Evolutionary conservation across 768 basidiomycete genomes (phyloP).

Genomic region (Leccinum boreale): DNA sequence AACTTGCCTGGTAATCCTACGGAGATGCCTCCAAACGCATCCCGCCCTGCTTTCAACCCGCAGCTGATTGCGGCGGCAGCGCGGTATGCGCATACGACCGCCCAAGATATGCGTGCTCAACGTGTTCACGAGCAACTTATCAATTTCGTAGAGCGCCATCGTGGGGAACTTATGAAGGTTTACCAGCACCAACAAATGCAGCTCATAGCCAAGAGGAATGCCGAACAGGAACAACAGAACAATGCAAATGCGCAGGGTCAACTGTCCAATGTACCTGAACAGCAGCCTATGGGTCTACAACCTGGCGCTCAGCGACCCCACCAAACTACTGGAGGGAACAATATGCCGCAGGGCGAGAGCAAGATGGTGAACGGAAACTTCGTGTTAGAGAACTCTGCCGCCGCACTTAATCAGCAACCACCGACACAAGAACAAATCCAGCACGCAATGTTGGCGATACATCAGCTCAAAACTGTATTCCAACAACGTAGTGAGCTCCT

Average conservation of each 20-base stretch:
- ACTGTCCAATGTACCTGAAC: constrained; percentile 22
- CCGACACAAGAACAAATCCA: constrained; percentile 35
- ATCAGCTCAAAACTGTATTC: constrained; percentile 34
- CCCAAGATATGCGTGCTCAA: constrained; percentile 50
- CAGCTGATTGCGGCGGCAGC: constrained; percentile 45
- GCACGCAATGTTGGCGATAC: constrained; percentile 27
- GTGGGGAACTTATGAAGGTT: constrained; percentile 29
- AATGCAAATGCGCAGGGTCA: constrained; percentile 17
- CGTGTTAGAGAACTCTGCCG: not conserved
- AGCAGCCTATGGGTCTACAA: constrained; percentile 7
- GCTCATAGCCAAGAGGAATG: constrained; percentile 16
- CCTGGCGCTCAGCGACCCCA: constrained; percentile 17
- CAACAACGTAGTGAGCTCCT: constrained; percentile 28
- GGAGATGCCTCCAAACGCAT: constrained; percentile 17
- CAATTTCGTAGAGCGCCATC: constrained; percentile 52
- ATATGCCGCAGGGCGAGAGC: constrained; percentile 15
- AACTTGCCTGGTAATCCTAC: constrained; percentile 15
- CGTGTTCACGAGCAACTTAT: constrained; percentile 52
- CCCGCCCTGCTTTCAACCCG: constrained; percentile 17
- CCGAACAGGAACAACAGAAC: constrained; percentile 23
- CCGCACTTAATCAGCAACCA: constrained; percentile 3
- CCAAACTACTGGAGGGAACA: constrained; percentile 8
- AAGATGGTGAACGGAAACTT: constrained; percentile 17
- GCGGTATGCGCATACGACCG: constrained; percentile 43
- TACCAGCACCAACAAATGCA: constrained; percentile 26